A percentile compares a stretch with the other conserved stretches of the same genome.
Evolutionary conservation across 2,329 filamentous ascomycete genomes (phyloP).

Genomic region (Phialocephala sp.): DNA sequence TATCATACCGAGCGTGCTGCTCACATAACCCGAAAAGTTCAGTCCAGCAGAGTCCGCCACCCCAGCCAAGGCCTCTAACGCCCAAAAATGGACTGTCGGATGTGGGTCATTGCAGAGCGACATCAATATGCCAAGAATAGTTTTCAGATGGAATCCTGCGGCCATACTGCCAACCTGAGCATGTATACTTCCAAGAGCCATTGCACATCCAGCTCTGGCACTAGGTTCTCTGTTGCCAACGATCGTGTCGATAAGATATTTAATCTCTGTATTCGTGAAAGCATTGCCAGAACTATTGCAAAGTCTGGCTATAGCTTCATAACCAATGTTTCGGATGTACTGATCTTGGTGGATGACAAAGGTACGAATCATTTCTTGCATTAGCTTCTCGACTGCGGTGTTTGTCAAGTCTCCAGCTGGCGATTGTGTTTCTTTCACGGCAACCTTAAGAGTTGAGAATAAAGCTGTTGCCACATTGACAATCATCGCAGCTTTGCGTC

Average conservation of each 20-base stretch:
- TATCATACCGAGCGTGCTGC: conserved; percentile 89
- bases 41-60: conserved; percentile 92
- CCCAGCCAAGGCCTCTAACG: conserved; percentile 82
- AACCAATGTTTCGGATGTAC: conserved; percentile 83
- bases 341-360: conserved; percentile 86
- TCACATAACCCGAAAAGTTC: conserved; percentile 89
- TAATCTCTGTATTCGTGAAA: conserved; percentile 89
- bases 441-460: conserved; percentile 79
- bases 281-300: conserved; percentile 79
- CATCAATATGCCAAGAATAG: conserved; percentile 97
- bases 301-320: conserved; percentile 82
- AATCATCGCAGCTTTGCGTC: conserved; percentile 86
- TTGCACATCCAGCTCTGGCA: conserved; percentile 90
- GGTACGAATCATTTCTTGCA: conserved; percentile 75
- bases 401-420: conserved; percentile 75
- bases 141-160: conserved; percentile 93
- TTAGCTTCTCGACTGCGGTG: conserved; percentile 77
- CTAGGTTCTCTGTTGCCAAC: conserved; percentile 92
- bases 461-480: conserved; percentile 89
- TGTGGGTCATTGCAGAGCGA: conserved; percentile 95
- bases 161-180: conserved; percentile 97
- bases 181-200: conserved; percentile 91
- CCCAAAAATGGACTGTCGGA: conserved; percentile 95
- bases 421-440: conserved; percentile 79
- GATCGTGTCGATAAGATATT: conserved; percentile 90